Base-by-base conservation (phyloP, 805 yeast species). In the Metschnikowia henanensis region DNA sequence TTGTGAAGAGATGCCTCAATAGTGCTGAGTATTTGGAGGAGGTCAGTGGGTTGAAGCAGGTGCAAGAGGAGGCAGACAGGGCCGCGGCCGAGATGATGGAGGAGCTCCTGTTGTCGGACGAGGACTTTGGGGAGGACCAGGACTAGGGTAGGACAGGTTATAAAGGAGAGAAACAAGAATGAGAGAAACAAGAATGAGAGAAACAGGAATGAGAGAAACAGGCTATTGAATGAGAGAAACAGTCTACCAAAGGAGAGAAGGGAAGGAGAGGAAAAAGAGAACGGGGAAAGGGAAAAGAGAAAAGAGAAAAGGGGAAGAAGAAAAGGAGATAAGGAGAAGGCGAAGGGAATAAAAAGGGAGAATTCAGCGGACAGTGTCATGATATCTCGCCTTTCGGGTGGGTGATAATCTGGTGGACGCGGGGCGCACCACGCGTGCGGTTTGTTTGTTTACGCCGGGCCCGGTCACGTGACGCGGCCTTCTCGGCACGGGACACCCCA, bases 31-130 rank as follows among this genome's bases (percentile, higher is more conserved):
- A 79, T 54, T 72, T 95, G 30, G 96, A 90, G 51, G 80, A 79
- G 22, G 57, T 90, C 4, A 82, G 95, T 52, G 99, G 99, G 0
- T 73, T 94, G 41, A 75, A 80, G 1, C 73, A 80, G 36, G 80
- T 92, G 1, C 96, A 89, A 52, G 65, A 76, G 35, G 79, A 77
- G 39, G 91, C 92, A 0, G 95, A 86, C 46, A 54, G 68, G 49
- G 75, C 79, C 0, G 70, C 68, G 1, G 60, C 51, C 29, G 53
- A 42, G 25, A 43, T 64, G 39, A 37, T 65, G 50, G 52, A 53
- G 6, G 67, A 62, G 5, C 30, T 66, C 17, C 38, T 39, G 26
- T 32, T 49, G 6, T 35, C 44, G 13, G 55, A 51, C 13, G 53
- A 49, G 13, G 49, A 44, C 22, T 41, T 44, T 15, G 26, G 8